Evolutionary conservation across 495 filamentous ascomycete genomes (phyloP).

Genomic region (Pyronema omphalodes): DNA sequence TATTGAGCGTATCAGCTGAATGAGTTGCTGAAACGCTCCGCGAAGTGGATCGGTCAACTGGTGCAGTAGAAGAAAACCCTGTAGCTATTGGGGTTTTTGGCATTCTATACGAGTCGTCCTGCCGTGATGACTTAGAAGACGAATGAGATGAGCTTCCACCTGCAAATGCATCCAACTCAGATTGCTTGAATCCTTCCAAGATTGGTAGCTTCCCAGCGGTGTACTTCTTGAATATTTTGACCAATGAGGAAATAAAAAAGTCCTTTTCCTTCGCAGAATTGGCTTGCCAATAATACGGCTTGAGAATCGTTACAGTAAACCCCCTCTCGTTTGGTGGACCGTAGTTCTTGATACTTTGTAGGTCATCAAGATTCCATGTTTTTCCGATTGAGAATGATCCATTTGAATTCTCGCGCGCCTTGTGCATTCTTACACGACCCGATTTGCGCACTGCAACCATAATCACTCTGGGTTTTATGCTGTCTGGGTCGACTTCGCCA

Average conservation of each 20-base stretch:
- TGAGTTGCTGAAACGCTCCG: conserved; percentile 17
- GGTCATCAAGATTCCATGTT: conserved; percentile 86
- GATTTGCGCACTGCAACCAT: conserved; percentile 84
- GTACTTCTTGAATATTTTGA: conserved; percentile 93
- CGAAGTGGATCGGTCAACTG: conserved; percentile 8
- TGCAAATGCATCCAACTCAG: conserved; percentile 53
- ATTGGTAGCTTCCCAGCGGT: conserved; percentile 69
- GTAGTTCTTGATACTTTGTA: conserved; percentile 63
- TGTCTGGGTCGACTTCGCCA: conserved; percentile 39
- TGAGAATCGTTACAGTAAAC: conserved; percentile 75
- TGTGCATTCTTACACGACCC: conserved; percentile 85
- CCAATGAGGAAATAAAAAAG: conserved; percentile 84
- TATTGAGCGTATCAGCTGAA: conserved; percentile 15
- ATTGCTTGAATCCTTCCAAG: conserved; percentile 62
- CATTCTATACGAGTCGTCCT: conserved; percentile 10
- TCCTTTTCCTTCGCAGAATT: conserved; percentile 85
- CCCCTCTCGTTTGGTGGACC: conserved; percentile 47
- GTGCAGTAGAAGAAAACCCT: not conserved
- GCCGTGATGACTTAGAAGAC: conserved; percentile 6
- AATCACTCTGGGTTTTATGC: conserved; percentile 79
- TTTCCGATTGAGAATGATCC: conserved; percentile 93
- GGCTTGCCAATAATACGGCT: conserved; percentile 95
- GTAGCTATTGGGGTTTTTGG: not conserved
- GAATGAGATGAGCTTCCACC: conserved; percentile 27
- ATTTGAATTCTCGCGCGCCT: conserved; percentile 85